Evolutionary conservation across 1,284 basidiomycete species (phyloP).

Genomic region (Abortiporus biennis): DNA sequence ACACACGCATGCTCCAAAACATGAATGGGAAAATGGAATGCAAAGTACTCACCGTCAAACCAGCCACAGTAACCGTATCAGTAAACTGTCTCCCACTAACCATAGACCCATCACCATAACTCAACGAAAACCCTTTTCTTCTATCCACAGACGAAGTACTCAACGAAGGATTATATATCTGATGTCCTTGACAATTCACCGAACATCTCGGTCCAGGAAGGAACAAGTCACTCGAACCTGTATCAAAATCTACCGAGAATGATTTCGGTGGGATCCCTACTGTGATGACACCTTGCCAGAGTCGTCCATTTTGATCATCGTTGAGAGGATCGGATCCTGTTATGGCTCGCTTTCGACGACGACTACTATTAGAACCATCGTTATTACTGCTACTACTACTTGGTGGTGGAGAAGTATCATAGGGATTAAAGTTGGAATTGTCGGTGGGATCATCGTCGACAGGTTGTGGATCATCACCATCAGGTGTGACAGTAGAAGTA

Average conservation of each 20-base stretch:
- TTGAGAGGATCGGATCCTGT: conserved; percentile 11
- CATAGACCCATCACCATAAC: conserved; percentile 36
- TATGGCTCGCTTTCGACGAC: background rate
- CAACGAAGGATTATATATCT: background rate
- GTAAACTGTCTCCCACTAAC: conserved; percentile 31
- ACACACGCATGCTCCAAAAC: background rate
- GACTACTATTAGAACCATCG: no score
- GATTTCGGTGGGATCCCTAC: conserved; percentile 17
- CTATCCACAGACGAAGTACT: background rate
- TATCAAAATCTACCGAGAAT: conserved; percentile 23
- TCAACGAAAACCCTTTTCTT: conserved; percentile 23
- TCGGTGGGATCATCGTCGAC: no score
- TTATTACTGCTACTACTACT: no score
- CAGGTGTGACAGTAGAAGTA: no score
- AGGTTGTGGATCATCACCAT: no score
- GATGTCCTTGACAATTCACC: conserved; percentile 11
- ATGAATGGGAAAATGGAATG: background rate
- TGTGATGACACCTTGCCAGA: conserved; percentile 17
- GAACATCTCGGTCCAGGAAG: conserved; percentile 17
- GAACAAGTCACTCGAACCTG: conserved; percentile 22
- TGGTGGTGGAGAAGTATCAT: no score
- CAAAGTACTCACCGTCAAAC: conserved; percentile 1
- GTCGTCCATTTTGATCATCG: conserved; percentile 11
- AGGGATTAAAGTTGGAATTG: no score
- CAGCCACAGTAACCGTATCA: conserved; percentile 25